These are phyloP conservation scores for Epichloe coenophiala DNA, from an alignment of 2,329 filamentous ascomycete species.

Conservation along the genomic window DNA sequence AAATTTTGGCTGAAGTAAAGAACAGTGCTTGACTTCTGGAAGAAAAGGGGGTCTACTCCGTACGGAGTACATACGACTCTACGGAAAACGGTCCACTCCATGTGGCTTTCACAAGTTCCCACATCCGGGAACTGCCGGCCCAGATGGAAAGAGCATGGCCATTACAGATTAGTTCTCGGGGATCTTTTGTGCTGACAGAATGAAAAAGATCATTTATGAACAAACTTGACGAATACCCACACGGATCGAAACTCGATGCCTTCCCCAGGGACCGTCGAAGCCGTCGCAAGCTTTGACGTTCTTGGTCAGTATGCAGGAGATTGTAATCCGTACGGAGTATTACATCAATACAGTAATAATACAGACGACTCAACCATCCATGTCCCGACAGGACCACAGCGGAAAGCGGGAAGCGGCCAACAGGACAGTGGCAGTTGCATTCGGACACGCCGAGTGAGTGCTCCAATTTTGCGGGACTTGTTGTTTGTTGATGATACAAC, in stretches of 20 bases:
- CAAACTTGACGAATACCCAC: neutral
- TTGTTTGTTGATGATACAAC: no score
- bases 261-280: no score
- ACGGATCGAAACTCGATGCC: no score
- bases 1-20: no score
- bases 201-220: neutral
- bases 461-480: neutral
- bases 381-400: neutral
- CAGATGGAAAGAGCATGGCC: no score
- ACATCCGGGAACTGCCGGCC: constrained; percentile 4
- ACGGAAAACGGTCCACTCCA: neutral
- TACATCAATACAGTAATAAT: no score
- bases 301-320: no score
- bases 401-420: neutral
- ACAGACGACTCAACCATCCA: neutral
- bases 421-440: neutral
- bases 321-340: no score
- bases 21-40: no score
- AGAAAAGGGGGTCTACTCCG: neutral
- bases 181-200: constrained; percentile 9
- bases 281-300: no score
- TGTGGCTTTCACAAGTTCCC: neutral
- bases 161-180: neutral
- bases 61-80: neutral
- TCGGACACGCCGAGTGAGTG: neutral